Percentiles rank a stretch among this genome's conserved stretches.
Evolutionary conservation across 1,139 yeast species (phyloP).

Genomic region (Yamadazyma trypodendri): DNA sequence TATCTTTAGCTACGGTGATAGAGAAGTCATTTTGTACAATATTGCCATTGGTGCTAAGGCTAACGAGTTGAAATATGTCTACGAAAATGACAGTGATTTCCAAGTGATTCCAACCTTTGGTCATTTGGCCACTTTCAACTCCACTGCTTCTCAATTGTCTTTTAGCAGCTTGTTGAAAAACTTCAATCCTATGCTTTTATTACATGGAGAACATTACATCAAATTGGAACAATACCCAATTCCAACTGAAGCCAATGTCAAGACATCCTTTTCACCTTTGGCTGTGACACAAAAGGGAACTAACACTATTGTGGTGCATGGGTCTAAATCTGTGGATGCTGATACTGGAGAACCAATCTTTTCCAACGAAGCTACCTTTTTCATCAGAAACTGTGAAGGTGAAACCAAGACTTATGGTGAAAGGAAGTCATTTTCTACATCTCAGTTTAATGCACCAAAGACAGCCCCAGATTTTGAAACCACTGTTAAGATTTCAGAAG

Average conservation of each 20-base stretch:
- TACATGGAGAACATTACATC: conserved; percentile 95
- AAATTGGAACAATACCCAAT: conserved; percentile 78
- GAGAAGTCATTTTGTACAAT: conserved; percentile 82
- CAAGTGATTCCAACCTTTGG: conserved; percentile 93
- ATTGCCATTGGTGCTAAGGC: conserved; percentile 86
- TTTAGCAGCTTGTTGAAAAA: conserved; percentile 64
- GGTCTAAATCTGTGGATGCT: conserved; percentile 68
- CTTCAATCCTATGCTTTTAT: conserved; percentile 83
- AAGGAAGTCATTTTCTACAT: conserved; percentile 59
- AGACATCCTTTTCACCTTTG: conserved; percentile 64
- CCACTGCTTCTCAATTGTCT: conserved; percentile 50
- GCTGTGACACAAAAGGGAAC: conserved; percentile 85
- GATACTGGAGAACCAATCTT: conserved; percentile 70
- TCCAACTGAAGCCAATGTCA: conserved; percentile 67
- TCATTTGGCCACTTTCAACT: conserved; percentile 69
- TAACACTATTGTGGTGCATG: conserved; percentile 80
- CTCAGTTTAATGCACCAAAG: conserved; percentile 66
- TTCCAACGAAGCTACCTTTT: conserved; percentile 82
- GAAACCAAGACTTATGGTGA: conserved; percentile 50
- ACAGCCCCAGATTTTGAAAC: conserved; percentile 64
- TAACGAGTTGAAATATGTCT: conserved; percentile 73
- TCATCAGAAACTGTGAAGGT: conserved; percentile 81
- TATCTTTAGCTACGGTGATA: conserved; percentile 52
- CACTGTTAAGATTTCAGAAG: conserved; percentile 59
- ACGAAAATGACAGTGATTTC: conserved; percentile 76